Conservation (phyloP, 768 basidiomycete species). For the Panaeolus papilionaceus region DNA sequence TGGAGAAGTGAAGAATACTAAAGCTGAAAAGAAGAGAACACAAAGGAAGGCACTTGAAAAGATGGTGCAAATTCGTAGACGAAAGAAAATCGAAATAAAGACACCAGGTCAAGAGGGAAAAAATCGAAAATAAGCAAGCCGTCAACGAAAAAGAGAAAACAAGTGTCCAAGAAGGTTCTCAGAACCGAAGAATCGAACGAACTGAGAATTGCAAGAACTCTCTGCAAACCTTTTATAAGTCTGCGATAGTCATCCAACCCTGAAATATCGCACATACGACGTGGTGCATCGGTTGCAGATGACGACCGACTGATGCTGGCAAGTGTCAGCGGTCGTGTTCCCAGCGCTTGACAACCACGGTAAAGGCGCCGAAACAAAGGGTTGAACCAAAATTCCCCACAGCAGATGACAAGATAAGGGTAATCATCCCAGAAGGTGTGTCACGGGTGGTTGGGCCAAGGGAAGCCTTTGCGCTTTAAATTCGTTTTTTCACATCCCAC, state of each 20-base stretch:
- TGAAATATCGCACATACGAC: neutral
- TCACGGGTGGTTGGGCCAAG: neutral
- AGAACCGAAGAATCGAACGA: conserved; percentile 28
- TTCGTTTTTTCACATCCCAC: too few species aligned
- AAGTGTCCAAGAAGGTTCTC: conserved; percentile 29
- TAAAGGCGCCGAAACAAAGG: neutral
- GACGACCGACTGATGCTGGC: neutral
- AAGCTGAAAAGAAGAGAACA: conserved; percentile 15
- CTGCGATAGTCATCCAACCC: neutral
- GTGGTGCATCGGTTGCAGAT: neutral
- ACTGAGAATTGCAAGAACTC: neutral
- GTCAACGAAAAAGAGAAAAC: conserved; percentile 51
- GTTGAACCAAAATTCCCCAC: neutral
- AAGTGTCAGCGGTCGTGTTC: neutral
- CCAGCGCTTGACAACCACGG: neutral
- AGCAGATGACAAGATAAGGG: neutral
- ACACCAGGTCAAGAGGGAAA: conserved; percentile 53
- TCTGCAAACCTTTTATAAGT: neutral
- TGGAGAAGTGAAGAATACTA: conserved; percentile 17
- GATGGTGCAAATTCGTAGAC: neutral
- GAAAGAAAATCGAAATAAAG: conserved; percentile 24
- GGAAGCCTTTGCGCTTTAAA: too few species aligned
- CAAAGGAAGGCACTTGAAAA: conserved; percentile 23
- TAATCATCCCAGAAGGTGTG: neutral
- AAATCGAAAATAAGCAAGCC: conserved; percentile 39